phyloP scores from a whole-genome alignment of 768 basidiomycete species.

The Pleurotus cornucopiae region DNA sequence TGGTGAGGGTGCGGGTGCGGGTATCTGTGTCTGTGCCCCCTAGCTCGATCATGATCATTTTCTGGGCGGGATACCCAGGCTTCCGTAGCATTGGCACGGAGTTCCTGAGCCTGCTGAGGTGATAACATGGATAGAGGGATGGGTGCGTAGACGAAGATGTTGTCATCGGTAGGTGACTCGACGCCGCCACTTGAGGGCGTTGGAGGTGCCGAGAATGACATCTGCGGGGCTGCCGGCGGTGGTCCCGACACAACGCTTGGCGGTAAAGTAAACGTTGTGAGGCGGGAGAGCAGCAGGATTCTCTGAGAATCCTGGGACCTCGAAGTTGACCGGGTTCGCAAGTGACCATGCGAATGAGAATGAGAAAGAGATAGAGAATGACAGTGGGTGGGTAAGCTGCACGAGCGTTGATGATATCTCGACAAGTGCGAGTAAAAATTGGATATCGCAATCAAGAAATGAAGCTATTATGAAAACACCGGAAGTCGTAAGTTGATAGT shows the following conservation, averaged over 20 bases:
- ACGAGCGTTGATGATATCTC: conserved; percentile 29
- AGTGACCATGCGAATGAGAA: conserved; percentile 10
- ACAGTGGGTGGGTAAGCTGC: conserved; percentile 13
- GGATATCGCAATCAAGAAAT: conserved; percentile 71
- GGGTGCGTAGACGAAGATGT: conserved; percentile 64
- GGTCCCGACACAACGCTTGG: background rate
- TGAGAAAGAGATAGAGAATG: conserved; percentile 18
- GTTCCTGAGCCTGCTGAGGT: conserved; percentile 41
- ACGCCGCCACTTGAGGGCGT: conserved; percentile 12
- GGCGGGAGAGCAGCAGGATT: conserved; percentile 57
- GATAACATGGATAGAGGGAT: conserved; percentile 56
- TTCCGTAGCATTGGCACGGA: conserved; percentile 55
- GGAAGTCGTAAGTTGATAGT: conserved; percentile 5
- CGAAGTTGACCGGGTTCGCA: conserved; percentile 10
- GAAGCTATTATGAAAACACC: conserved; percentile 42
- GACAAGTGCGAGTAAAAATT: conserved; percentile 57
- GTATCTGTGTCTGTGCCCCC: conserved; percentile 19
- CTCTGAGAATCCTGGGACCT: conserved; percentile 34
- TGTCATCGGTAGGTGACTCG: conserved; percentile 14
- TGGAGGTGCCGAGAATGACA: conserved; percentile 2
- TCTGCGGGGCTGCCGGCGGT: background rate
- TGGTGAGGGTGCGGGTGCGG: conserved; percentile 25
- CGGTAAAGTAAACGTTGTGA: background rate
- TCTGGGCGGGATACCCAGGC: conserved; percentile 54
- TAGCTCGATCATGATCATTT: conserved; percentile 15